Conservation (phyloP, 2,329 filamentous ascomycete species). For the Pseudogymnoascus sp. region DNA sequence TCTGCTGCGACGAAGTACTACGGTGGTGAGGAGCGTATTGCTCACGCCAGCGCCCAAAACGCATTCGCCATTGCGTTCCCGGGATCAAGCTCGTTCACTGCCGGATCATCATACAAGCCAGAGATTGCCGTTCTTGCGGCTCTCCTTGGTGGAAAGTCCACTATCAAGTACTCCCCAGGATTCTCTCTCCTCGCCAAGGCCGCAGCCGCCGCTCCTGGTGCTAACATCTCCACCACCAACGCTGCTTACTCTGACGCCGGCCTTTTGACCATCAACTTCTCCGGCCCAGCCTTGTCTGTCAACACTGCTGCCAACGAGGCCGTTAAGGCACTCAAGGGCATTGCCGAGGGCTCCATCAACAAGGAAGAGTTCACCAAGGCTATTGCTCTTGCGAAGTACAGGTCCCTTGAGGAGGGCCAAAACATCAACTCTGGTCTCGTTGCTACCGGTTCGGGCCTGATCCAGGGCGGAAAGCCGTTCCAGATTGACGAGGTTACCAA, state of each 20-base stretch:
- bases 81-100: slow-evolving; percentile 68
- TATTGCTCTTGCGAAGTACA: slow-evolving; percentile 87
- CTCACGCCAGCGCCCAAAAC: slow-evolving; percentile 64
- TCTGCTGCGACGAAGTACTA: slow-evolving; percentile 73
- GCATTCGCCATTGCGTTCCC: slow-evolving; percentile 87
- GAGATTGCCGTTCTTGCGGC: slow-evolving; percentile 81
- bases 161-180: slow-evolving; percentile 91
- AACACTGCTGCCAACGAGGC: slow-evolving; percentile 67
- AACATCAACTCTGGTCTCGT: slow-evolving; percentile 70
- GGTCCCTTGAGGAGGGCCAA: slow-evolving; percentile 75
- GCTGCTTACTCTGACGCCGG: slow-evolving; percentile 89
- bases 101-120: slow-evolving; percentile 70
- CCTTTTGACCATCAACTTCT: slow-evolving; percentile 75
- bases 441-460: slow-evolving; percentile 74
- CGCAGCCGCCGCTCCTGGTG: slow-evolving; percentile 56
- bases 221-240: slow-evolving; percentile 67
- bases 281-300: slow-evolving; percentile 66
- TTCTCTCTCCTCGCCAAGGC: slow-evolving; percentile 87
- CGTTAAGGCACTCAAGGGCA: slow-evolving; percentile 73
- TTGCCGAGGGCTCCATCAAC: slow-evolving; percentile 66
- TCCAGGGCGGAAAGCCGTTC: slow-evolving; percentile 74
- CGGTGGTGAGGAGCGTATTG: slow-evolving; percentile 87
- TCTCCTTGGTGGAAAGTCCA: slow-evolving; percentile 82
- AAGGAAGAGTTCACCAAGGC: slow-evolving; percentile 90
- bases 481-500: slow-evolving; percentile 75